phyloP scores from a whole-genome alignment of 768 basidiomycete species.

The Tubosaeta sp. region DNA sequence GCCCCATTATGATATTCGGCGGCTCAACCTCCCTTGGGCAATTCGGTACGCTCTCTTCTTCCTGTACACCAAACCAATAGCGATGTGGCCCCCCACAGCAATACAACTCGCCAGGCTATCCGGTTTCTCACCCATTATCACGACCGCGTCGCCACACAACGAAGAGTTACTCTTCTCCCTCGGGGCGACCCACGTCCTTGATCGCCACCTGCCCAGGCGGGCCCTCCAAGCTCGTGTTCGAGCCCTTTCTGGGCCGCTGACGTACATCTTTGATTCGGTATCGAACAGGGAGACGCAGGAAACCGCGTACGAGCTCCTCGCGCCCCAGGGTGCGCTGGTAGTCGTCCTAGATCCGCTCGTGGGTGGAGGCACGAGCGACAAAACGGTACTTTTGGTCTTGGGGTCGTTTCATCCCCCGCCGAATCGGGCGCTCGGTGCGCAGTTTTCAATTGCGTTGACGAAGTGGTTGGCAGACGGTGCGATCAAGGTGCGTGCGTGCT shows the following conservation, averaged over 20 bases:
- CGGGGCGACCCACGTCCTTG: constrained; percentile 38
- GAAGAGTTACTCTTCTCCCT: constrained; percentile 24
- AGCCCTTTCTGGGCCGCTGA: neutral
- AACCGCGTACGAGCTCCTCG: constrained; percentile 28
- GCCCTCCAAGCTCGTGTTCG: constrained; percentile 5
- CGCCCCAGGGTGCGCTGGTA: constrained; percentile 27
- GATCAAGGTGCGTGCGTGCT: constrained; percentile 15
- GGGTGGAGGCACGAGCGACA: neutral
- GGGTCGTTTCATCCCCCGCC: constrained; percentile 6
- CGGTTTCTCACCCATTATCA: constrained; percentile 33
- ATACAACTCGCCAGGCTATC: constrained; percentile 32
- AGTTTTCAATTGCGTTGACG: constrained; percentile 13
- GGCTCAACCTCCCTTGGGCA: constrained; percentile 38
- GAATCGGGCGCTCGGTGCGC: constrained; percentile 9
- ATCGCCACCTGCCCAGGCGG: constrained; percentile 9
- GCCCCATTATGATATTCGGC: constrained; percentile 32
- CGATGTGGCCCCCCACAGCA: constrained; percentile 5
- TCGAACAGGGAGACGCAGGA: constrained; percentile 31
- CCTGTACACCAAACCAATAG: neutral
- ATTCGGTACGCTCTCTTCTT: constrained; percentile 22
- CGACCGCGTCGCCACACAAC: constrained; percentile 36
- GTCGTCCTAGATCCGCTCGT: constrained; percentile 5
- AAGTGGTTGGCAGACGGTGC: constrained; percentile 16
- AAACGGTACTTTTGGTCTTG: constrained; percentile 1
- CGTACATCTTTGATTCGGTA: constrained; percentile 26